Percentiles rank a stretch among this genome's conserved stretches.
These are phyloP conservation scores for Adansonia grandidieri DNA, from an alignment of 441 rosid species.

Conservation along the genomic window DNA sequence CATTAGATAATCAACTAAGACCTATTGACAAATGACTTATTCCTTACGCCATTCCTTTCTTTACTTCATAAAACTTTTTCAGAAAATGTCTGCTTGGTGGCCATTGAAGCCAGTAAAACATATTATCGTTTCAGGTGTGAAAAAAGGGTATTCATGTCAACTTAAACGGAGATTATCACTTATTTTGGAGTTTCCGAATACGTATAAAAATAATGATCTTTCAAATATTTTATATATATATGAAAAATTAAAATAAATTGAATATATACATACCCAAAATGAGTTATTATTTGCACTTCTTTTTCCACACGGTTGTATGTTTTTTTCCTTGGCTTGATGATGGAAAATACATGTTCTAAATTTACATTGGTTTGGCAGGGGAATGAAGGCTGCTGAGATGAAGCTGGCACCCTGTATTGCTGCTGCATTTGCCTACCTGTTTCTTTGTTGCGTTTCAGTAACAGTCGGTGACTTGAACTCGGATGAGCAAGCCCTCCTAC, in stretches of 20 bases:
- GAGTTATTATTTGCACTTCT: too few relatives aligned
- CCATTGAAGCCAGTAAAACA: not conserved
- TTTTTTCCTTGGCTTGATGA: not conserved
- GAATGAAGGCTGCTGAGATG: slow-evolving; percentile 38
- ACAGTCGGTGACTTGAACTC: slow-evolving; percentile 50
- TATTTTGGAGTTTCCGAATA: too few relatives aligned
- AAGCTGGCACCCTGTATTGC: slow-evolving; percentile 34
- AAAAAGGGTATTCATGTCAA: not conserved
- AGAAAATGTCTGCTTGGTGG: not conserved
- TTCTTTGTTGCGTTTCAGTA: slow-evolving; percentile 39
- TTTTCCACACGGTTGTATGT: not conserved
- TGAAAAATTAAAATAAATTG: too few relatives aligned
- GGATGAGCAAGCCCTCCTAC: slow-evolving; percentile 65
- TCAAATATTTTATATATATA: too few relatives aligned
- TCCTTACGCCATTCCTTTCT: not conserved
- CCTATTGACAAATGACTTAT: not conserved
- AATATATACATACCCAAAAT: too few relatives aligned
- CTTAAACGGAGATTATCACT: not conserved
- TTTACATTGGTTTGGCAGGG: slow-evolving; percentile 16
- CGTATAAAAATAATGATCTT: too few relatives aligned
- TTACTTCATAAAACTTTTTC: not conserved
- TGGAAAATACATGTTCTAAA: not conserved
- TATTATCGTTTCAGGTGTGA: not conserved
- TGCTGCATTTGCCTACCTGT: slow-evolving; percentile 39
- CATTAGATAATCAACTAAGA: not conserved